phyloP scores from a whole-genome alignment of 768 basidiomycete species.

The Auriscalpium microsporum region DNA sequence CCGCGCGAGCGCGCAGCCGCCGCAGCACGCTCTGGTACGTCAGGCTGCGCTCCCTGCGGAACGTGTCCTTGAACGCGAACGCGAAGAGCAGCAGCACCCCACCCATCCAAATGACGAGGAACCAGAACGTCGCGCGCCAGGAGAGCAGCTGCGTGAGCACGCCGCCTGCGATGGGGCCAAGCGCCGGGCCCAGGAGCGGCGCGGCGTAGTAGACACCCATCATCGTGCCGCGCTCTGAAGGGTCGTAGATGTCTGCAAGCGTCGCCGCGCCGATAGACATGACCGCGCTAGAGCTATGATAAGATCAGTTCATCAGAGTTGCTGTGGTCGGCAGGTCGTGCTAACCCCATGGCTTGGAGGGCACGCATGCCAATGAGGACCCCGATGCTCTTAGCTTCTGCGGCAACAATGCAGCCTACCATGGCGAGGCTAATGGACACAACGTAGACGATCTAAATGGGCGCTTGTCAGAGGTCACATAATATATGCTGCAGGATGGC shows the following conservation, averaged over 20 bases:
- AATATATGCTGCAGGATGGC: slow-evolving; percentile 3
- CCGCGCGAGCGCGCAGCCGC: slow-evolving; percentile 24
- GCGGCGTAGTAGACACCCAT: slow-evolving; percentile 79
- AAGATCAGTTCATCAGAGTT: slow-evolving; percentile 11
- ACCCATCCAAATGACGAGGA: slow-evolving; percentile 58
- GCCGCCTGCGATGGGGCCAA: slow-evolving; percentile 70
- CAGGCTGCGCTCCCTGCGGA: slow-evolving; percentile 72
- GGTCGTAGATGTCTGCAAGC: slow-evolving; percentile 71
- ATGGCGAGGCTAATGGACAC: slow-evolving; percentile 43
- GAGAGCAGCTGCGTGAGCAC: slow-evolving; percentile 53
- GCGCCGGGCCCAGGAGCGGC: slow-evolving; percentile 61
- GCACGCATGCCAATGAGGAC: slow-evolving; percentile 61
- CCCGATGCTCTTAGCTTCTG: slow-evolving; percentile 43
- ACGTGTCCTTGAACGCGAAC: slow-evolving; percentile 73
- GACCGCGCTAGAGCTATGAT: slow-evolving; percentile 44
- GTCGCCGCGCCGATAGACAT: slow-evolving; percentile 70
- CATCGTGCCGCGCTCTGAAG: slow-evolving; percentile 62
- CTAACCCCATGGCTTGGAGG: slow-evolving; percentile 59
- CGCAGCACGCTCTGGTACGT: slow-evolving; percentile 64
- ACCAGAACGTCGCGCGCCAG: slow-evolving; percentile 84
- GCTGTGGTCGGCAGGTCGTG: slow-evolving; percentile 1
- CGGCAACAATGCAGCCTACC: slow-evolving; percentile 48
- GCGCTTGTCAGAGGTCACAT: not conserved
- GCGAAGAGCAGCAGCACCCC: slow-evolving; percentile 47
- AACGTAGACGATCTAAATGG: slow-evolving; percentile 42